Base-by-base conservation (phyloP, 257 asterid genomes). In the Oldenlandia corymbosa region DNA sequence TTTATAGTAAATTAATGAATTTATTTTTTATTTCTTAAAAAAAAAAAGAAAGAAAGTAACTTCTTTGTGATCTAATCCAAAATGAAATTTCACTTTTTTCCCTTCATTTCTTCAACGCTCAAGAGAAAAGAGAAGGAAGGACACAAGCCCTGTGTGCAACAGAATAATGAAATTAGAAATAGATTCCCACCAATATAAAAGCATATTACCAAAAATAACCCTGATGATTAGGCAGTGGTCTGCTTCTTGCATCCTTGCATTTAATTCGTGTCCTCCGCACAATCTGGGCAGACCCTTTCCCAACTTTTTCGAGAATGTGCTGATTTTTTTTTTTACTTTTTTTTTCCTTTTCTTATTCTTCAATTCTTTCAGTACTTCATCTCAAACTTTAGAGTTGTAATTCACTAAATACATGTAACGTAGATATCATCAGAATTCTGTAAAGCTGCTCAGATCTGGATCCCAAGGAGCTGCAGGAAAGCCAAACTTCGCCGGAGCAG, bases 371-470 rank as follows among this genome's bases (percentile, higher is more conserved):
- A 31, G 20, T 66, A n/a, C n/a, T n/a, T 60, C 60, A 28, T 23
- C 42, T 31, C 31, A 26, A 42, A 31, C 27, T 13, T 13, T 31
- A 5, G 3, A 27, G 50, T 0, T 45, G 52, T 47, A 42, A 31
- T 46, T 42, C 9, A 2, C 60, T 30, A 14, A 21, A 0, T 43
- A 43, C 16, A 43, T 6, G 47, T 42, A 42, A 13, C 18, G 47
- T 42, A 42, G 0, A 16, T 14, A 45, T 45, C n/a, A 5, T 34
- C 10, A 21, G 30, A 39, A 62, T 70, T 63, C 60, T 34, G 27
- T 68, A 70, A 64, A 62, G 46, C 48, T 65, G 76, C 65, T 45
- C 66, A 80, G 88, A 85, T 85, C 94, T 80, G 86, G 77, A 78
- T 75, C 71, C 28, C 48, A 58, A 31, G 51, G 58, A 66, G 67